A percentile compares a stretch with the other conserved stretches of the same genome.
These are phyloP conservation scores for Aspergillus sojae DNA, from an alignment of 2,329 filamentous ascomycete genomes.

Conservation along the genomic window DNA sequence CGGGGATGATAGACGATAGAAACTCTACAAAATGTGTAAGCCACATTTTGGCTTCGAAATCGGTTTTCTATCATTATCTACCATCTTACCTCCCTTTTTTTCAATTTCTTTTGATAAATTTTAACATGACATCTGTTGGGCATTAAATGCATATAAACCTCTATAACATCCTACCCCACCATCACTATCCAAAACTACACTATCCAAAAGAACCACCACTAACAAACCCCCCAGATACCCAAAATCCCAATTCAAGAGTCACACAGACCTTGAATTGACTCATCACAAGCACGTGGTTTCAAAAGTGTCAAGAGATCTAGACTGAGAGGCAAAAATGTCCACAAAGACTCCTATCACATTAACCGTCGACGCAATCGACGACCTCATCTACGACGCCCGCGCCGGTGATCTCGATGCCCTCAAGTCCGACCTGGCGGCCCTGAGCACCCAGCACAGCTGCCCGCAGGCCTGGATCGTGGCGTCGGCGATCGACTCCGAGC, in stretches of 20 bases:
- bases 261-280: neutral
- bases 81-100: neutral
- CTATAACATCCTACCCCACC: neutral
- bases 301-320: neutral
- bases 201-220: neutral
- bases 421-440: slow-evolving; percentile 57
- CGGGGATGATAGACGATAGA: neutral
- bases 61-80: neutral
- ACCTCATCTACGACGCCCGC: slow-evolving; percentile 85
- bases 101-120: neutral
- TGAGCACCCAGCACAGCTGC: slow-evolving; percentile 65
- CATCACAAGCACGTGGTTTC: neutral
- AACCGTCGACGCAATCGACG: slow-evolving; percentile 81
- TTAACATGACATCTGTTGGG: neutral
- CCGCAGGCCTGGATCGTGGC: slow-evolving; percentile 66
- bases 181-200: neutral
- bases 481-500: slow-evolving; percentile 71
- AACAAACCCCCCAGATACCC: neutral
- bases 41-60: neutral
- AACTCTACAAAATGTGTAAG: neutral
- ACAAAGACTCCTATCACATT: slow-evolving; percentile 44
- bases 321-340: slow-evolving; percentile 19
- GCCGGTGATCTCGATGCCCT: slow-evolving; percentile 75
- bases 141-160: neutral
- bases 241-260: neutral